These are phyloP conservation scores for Macaranga tanarius DNA, from an alignment of 441 rosid genomes.

Conservation along the genomic window DNA sequence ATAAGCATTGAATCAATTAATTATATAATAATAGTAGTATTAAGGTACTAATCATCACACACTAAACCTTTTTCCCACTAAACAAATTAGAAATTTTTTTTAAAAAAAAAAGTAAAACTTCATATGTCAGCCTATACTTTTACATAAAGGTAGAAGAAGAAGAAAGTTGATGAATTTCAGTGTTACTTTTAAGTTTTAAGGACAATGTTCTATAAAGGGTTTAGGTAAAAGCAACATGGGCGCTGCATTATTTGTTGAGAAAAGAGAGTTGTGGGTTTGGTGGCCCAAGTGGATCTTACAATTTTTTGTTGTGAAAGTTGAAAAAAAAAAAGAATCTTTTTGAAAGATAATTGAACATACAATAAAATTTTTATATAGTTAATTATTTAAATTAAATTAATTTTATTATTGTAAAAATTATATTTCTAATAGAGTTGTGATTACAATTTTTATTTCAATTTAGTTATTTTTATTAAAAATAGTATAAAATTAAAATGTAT, in stretches of 20 bases:
- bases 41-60: neutral
- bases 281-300: no score
- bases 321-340: no score
- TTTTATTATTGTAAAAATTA: no score
- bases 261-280: no score
- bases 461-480: no score
- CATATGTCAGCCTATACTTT: conserved; percentile 25
- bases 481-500: no score
- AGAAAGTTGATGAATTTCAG: conserved; percentile 17
- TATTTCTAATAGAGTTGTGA: no score
- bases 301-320: no score
- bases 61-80: neutral
- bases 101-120: neutral
- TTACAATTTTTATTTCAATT: no score
- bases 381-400: no score
- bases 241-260: neutral
- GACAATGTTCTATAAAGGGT: conserved; percentile 21
- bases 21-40: neutral
- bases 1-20: neutral
- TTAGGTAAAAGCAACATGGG: conserved; percentile 24
- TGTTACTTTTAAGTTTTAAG: conserved; percentile 19
- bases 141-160: conserved; percentile 9
- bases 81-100: neutral
- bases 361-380: no score
- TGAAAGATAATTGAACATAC: no score